Evolutionary conservation across 768 basidiomycete species (phyloP).

Genomic region (Zangia roseola): DNA sequence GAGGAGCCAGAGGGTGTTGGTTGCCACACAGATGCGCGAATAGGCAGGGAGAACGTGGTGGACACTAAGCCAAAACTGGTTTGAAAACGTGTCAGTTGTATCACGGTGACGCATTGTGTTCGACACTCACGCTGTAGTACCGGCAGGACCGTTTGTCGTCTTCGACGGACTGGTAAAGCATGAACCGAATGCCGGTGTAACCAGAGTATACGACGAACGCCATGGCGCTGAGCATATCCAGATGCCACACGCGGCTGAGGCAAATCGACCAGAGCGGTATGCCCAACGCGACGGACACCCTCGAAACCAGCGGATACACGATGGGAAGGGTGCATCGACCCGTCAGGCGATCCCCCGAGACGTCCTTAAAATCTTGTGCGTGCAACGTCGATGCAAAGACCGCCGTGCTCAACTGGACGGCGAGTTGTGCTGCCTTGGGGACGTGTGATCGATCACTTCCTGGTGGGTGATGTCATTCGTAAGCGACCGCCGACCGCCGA

Average conservation of each 20-base stretch:
- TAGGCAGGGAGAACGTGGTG: conserved; percentile 18
- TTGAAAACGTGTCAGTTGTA: not conserved
- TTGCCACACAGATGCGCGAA: not conserved
- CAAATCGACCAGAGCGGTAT: conserved; percentile 27
- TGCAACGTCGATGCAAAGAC: conserved; percentile 33
- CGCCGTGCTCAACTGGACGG: conserved; percentile 26
- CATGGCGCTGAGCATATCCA: conserved; percentile 11
- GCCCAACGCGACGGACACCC: conserved; percentile 17
- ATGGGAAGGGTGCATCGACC: conserved; percentile 43
- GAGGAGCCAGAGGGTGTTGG: not conserved
- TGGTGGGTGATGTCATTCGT: not conserved
- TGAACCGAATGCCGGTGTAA: conserved; percentile 19
- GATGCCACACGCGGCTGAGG: conserved; percentile 19
- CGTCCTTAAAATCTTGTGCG: conserved; percentile 36
- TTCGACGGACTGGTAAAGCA: conserved; percentile 14
- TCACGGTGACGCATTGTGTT: not conserved
- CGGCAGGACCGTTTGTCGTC: conserved; percentile 24
- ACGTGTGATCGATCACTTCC: conserved; percentile 15
- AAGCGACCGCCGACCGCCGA: not conserved
- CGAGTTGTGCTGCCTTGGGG: conserved; percentile 11
- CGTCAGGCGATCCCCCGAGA: conserved; percentile 35
- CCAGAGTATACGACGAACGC: conserved; percentile 18
- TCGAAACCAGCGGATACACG: conserved; percentile 28
- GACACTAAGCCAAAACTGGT: conserved; percentile 15
- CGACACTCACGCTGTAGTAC: conserved; percentile 20